Evolutionary conservation across 2,329 filamentous ascomycete species (phyloP).

Genomic region (Penicillium sp.): DNA sequence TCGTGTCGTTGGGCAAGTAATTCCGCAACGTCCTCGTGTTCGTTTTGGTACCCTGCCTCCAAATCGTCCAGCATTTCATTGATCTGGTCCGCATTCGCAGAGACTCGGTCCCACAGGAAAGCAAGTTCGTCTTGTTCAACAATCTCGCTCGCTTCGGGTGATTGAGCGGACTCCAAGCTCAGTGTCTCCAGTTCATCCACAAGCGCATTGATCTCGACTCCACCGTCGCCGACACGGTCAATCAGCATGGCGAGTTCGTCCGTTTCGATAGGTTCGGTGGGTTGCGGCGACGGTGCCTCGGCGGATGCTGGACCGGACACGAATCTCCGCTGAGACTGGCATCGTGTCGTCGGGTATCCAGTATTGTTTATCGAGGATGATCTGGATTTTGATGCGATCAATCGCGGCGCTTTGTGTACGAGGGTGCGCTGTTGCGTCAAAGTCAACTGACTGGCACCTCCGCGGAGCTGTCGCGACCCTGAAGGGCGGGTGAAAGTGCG

Average conservation of each 20-base stretch:
- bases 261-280: conserved; percentile 21
- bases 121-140: conserved; percentile 33
- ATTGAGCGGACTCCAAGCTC: conserved; percentile 24
- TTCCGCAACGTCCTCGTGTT: conserved; percentile 16
- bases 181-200: conserved; percentile 38
- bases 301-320: conserved; percentile 24
- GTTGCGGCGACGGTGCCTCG: conserved; percentile 14
- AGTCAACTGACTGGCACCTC: conserved; percentile 23
- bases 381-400: conserved; percentile 1
- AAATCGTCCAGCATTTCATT: conserved; percentile 37
- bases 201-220: conserved; percentile 35
- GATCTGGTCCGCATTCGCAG: conserved; percentile 37
- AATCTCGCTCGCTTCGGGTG: conserved; percentile 15
- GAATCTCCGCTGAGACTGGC: conserved; percentile 20
- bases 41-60: conserved; percentile 32
- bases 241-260: conserved; percentile 38
- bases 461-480: conserved; percentile 27
- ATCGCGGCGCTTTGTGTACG: conserved; percentile 7
- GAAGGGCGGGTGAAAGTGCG: conserved; percentile 22
- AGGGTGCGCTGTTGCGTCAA: conserved; percentile 17
- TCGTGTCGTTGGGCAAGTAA: conserved; percentile 34
- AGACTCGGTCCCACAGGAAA: conserved; percentile 39
- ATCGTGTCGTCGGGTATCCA: conserved; percentile 1
- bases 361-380: not conserved
- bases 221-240: conserved; percentile 39